Evolutionary conservation across 352 stramenopile genomes (phyloP).

Genomic region (Globisporangium nodosum): DNA sequence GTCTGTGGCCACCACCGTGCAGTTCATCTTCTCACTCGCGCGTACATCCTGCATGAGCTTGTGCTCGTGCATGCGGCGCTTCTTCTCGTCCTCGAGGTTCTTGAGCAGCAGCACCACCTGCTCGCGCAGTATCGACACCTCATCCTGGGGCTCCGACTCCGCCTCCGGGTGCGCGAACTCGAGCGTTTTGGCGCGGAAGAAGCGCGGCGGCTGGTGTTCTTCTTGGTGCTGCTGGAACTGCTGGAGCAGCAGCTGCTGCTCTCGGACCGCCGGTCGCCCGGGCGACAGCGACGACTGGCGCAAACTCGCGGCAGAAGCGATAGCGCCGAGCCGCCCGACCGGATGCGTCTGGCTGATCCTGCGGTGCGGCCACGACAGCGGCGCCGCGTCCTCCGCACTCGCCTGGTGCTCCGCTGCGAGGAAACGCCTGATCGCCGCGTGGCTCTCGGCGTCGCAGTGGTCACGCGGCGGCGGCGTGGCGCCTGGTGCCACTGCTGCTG

Average conservation of each 20-base stretch:
- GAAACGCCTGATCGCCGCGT: slow-evolving; percentile 2
- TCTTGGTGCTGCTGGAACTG: slow-evolving; percentile 6
- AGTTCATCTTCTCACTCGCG: neutral
- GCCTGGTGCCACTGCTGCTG: neutral
- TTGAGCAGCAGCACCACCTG: slow-evolving; percentile 51
- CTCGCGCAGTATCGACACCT: slow-evolving; percentile 41
- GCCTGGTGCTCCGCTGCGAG: neutral
- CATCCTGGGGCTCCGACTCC: slow-evolving; percentile 17
- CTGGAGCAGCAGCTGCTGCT: neutral
- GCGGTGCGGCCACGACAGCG: slow-evolving; percentile 7
- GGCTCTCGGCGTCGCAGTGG: neutral
- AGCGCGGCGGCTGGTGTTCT: slow-evolving; percentile 4
- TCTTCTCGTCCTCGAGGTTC: slow-evolving; percentile 63
- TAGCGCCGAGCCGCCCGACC: neutral
- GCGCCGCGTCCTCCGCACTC: neutral
- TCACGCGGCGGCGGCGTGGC: neutral
- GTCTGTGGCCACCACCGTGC: neutral
- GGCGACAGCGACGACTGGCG: neutral
- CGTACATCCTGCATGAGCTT: slow-evolving; percentile 59
- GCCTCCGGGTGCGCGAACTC: neutral
- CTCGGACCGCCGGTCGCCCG: neutral
- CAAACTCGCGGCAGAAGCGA: neutral
- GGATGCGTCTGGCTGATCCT: neutral
- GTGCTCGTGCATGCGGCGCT: slow-evolving; percentile 51
- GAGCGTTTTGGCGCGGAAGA: slow-evolving; percentile 3